Conservation (phyloP, 164 flowering plant genomes). For the Magnolia officinalis region DNA sequence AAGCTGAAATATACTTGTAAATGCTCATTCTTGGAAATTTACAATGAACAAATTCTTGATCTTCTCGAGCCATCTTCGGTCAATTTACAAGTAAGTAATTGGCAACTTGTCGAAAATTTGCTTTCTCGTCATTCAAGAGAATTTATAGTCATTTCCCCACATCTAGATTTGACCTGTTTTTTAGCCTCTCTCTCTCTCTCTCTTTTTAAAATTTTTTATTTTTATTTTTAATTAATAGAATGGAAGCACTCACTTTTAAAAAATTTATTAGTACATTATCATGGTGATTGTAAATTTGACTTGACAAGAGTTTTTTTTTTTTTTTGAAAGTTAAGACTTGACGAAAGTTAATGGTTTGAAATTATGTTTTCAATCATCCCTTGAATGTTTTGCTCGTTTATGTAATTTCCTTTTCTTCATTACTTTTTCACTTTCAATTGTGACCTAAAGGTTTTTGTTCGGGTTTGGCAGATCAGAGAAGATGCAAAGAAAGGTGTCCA, state of each 20-base stretch:
- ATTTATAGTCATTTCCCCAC: background rate
- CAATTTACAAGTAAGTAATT: constrained; percentile 72
- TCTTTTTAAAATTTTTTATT: no score
- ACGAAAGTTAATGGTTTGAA: background rate
- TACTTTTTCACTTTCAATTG: background rate
- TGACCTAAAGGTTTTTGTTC: background rate
- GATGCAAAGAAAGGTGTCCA: constrained; percentile 84
- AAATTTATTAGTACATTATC: background rate
- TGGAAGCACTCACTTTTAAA: background rate
- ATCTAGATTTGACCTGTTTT: background rate
- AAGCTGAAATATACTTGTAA: constrained; percentile 76
- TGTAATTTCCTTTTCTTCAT: background rate
- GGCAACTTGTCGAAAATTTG: background rate
- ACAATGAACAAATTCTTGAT: constrained; percentile 96
- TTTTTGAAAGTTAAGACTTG: background rate
- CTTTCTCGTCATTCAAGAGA: background rate
- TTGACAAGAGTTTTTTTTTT: no score
- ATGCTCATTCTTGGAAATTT: constrained; percentile 95
- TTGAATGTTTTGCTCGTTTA: background rate
- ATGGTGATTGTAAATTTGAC: background rate
- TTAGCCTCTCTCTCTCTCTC: background rate
- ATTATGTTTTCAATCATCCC: background rate
- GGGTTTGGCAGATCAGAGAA: constrained; percentile 65
- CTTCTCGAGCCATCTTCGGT: constrained; percentile 82
- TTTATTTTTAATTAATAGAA: background rate